Evolutionary conservation across 306 rosid genomes (phyloP).

Genomic region (Cucurbita moschata): DNA sequence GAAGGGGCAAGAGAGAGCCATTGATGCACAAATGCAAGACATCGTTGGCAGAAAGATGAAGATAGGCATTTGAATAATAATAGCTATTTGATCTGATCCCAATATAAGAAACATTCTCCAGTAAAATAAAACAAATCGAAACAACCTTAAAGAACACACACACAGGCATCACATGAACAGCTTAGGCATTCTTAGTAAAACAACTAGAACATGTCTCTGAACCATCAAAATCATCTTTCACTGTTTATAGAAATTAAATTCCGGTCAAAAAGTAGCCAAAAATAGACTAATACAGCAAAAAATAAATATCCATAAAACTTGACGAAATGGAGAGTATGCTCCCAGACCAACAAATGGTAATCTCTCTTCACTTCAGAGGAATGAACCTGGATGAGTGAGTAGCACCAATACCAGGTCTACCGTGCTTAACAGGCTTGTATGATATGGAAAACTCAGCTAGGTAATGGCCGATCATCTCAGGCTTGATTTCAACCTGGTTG

Average conservation of each 20-base stretch:
- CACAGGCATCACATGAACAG: neutral
- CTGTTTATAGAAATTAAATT: neutral
- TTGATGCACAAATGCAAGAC: conserved; percentile 26
- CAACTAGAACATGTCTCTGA: neutral
- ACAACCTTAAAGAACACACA: neutral
- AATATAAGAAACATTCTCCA: no score
- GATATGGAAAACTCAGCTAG: conserved; percentile 86
- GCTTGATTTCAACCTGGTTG: conserved; percentile 87
- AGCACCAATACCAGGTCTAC: conserved; percentile 98
- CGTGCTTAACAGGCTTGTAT: conserved; percentile 94
- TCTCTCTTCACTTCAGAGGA: conserved; percentile 64
- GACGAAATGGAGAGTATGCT: neutral
- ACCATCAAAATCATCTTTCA: neutral
- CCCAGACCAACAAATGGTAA: neutral
- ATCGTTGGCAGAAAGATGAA: conserved; percentile 61
- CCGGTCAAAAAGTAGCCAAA: neutral
- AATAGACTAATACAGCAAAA: neutral
- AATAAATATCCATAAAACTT: neutral
- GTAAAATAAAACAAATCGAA: neutral
- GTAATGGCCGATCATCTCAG: conserved; percentile 86
- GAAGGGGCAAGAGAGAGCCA: conserved; percentile 20
- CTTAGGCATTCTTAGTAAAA: neutral
- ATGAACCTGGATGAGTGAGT: conserved; percentile 96
- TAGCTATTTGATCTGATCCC: neutral
- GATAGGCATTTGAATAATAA: conserved; percentile 20